Percentiles rank a stretch among this genome's conserved stretches.
Evolutionary conservation across 768 basidiomycete genomes (phyloP).

Genomic region (Imleria badia): DNA sequence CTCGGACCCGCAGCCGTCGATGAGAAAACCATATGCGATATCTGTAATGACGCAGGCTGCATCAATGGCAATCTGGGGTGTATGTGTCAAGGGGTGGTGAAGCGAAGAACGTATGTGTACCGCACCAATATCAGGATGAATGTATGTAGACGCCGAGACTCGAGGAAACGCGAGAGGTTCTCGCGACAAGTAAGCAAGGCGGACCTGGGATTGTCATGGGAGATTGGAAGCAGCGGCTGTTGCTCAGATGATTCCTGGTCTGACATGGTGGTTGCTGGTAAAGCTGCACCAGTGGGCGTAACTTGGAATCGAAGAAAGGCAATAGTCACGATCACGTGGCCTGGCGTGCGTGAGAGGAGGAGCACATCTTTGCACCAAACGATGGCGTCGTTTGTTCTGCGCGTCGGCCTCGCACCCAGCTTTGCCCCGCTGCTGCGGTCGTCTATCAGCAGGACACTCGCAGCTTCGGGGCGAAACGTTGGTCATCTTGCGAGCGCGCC

Average conservation of each 20-base stretch:
- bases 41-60: constrained; percentile 71
- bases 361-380: neutral
- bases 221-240: constrained; percentile 43
- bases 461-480: constrained; percentile 2
- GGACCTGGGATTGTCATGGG: constrained; percentile 17
- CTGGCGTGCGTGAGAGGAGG: neutral
- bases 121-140: constrained; percentile 58
- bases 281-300: constrained; percentile 12
- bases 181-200: constrained; percentile 28
- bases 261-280: constrained; percentile 31
- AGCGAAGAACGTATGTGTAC: constrained; percentile 23
- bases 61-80: constrained; percentile 56
- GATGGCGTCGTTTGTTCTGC: constrained; percentile 17
- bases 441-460: neutral
- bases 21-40: constrained; percentile 65
- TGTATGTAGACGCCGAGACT: constrained; percentile 53
- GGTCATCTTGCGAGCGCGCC: neutral
- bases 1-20: constrained; percentile 45
- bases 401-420: constrained; percentile 19
- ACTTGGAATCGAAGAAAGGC: neutral
- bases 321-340: constrained; percentile 27
- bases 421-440: constrained; percentile 2
- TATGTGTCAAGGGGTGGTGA: constrained; percentile 12
- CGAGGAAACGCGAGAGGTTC: constrained; percentile 47
- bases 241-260: constrained; percentile 44